phyloP scores from a whole-genome alignment of 208 protist species.

The Leishmania arabica region DNA sequence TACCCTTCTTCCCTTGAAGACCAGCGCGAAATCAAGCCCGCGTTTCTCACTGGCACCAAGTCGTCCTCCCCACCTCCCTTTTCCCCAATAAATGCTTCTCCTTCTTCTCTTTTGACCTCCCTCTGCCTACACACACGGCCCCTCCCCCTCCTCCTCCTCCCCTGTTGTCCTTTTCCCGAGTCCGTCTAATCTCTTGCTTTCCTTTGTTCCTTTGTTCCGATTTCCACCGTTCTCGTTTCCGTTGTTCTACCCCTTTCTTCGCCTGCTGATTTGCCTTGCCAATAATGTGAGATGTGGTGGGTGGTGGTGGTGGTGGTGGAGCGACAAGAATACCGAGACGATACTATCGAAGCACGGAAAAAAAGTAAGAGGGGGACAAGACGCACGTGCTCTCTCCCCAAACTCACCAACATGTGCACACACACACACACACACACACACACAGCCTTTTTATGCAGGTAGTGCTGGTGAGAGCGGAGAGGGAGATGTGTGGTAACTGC shows the following conservation, averaged over 20 bases:
- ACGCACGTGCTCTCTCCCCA: neutral
- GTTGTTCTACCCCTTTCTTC: neutral
- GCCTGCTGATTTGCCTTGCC: neutral
- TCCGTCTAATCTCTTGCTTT: neutral
- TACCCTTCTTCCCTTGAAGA: neutral
- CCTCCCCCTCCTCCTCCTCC: neutral
- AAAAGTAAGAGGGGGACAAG: neutral
- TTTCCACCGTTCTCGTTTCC: neutral
- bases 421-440: neutral
- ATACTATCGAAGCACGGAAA: neutral
- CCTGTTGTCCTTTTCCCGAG: neutral
- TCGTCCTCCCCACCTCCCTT: neutral
- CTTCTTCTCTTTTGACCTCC: neutral
- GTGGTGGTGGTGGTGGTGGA: neutral
- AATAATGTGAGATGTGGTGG: neutral
- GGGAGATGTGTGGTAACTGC: neutral
- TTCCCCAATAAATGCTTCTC: neutral
- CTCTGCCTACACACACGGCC: neutral
- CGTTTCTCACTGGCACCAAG: neutral
- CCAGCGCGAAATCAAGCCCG: neutral
- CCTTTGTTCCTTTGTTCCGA: neutral
- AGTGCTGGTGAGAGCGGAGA: neutral
- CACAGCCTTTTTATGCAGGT: neutral
- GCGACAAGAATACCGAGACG: neutral
- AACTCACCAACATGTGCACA: neutral